Evolutionary conservation across 768 basidiomycete genomes (phyloP), one percentile per base, ranked within the genome.

Genomic region (Myochromella boudieri): DNA sequence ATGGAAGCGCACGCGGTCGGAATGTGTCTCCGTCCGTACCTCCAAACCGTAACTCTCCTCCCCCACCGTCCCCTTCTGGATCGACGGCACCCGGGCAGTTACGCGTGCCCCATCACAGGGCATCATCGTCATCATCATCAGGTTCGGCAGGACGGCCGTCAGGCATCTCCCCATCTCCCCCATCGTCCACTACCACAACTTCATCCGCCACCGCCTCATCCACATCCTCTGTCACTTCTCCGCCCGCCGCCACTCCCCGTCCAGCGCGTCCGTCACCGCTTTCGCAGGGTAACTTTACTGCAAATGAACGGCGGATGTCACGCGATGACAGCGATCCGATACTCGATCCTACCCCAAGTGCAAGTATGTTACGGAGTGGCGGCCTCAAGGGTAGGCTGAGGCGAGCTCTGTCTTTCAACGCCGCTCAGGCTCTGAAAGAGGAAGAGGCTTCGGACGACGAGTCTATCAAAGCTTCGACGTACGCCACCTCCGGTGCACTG

Each of bases 361-460:
- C 68, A 21, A 57, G 55, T 44, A 73, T 74, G 57, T 63, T 72
- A 34, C 78, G 85, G 46, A 75, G 77, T 47, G 76, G 80, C 11
- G 91, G 91, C 0, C 72, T 95, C 53, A 93, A 91, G 62, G 84
- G 81, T 55, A 80, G 82, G 46, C 72, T 92, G 31, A 81, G 87
- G 32, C 81, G 88, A 22, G 89, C 85, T 3, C 72, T 90, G 18
- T 82, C 81, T 1, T 75, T 88, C 55, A 84, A 82, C 52, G 78
- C 83, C 6, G 65, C 68, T 27, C 68, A 75, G 49, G 68, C 80
- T 4, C 71, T 91, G 44, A 74, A 76, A 24, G 82, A 85, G 53
- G 79, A 77, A 56, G 77, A 78, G 32, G 75, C 78, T 33, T 77
- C 74, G 25, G 65, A 64, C 9, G 69, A 67, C 21, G 64, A 58